A percentile compares a stretch with the other conserved stretches of the same genome.
Conservation (phyloP, 164 flowering plant species). For the Vitis cinerea region DNA sequence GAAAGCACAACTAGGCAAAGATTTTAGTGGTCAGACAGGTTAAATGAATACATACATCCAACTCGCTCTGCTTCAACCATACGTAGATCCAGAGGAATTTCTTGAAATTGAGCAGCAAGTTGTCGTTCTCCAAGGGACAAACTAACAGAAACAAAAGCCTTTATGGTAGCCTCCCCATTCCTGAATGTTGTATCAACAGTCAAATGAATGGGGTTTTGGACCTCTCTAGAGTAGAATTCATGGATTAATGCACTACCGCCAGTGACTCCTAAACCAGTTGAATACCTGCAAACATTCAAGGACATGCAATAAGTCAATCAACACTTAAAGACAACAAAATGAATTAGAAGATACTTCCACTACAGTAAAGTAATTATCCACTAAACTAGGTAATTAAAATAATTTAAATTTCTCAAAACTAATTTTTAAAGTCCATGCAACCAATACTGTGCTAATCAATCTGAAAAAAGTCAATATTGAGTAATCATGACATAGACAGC, state of each 20-base stretch:
- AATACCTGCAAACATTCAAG: constrained; percentile 56
- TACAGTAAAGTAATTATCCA: too few relatives aligned
- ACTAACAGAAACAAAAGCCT: constrained; percentile 72
- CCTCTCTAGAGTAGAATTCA: constrained; percentile 91
- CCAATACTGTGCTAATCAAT: too few relatives aligned
- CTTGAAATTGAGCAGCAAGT: constrained; percentile 95
- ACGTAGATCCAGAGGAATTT: constrained; percentile 79
- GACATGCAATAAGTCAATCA: not conserved
- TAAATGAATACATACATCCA: constrained; percentile 67
- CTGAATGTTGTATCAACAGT: constrained; percentile 86
- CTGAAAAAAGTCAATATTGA: too few relatives aligned
- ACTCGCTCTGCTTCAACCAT: constrained; percentile 93
- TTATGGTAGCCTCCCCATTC: constrained; percentile 70
- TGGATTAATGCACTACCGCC: constrained; percentile 91
- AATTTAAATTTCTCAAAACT: too few relatives aligned
- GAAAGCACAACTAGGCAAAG: not conserved
- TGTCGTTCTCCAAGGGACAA: constrained; percentile 81
- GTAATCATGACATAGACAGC: too few relatives aligned
- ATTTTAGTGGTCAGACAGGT: not conserved
- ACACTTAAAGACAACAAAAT: not conserved
- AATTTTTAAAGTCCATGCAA: too few relatives aligned
- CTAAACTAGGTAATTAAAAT: too few relatives aligned
- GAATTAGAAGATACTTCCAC: not conserved
- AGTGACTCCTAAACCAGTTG: constrained; percentile 89
- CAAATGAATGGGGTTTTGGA: constrained; percentile 82